A percentile compares a stretch with the other conserved stretches of the same genome.
These are phyloP conservation scores for Maudiozyma bulderi DNA, from an alignment of 805 yeast genomes.

Conservation along the genomic window DNA sequence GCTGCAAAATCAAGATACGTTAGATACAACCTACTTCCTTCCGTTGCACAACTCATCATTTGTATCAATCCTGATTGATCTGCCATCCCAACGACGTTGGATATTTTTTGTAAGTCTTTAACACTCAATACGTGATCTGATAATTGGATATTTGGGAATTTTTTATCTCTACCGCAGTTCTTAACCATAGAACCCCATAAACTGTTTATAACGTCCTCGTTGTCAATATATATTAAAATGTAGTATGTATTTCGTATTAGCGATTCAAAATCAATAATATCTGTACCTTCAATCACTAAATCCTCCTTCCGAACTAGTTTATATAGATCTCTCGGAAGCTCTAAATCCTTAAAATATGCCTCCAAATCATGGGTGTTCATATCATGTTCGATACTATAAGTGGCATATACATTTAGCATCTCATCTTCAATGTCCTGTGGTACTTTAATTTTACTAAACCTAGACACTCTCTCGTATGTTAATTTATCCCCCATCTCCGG, in stretches of 20 bases:
- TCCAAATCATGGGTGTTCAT: conserved; percentile 27
- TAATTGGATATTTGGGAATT: conserved; percentile 15
- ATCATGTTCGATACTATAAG: conserved; percentile 35
- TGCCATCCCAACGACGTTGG: conserved; percentile 28
- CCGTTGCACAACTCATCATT: conserved; percentile 37
- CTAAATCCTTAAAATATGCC: conserved; percentile 24
- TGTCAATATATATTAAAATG: conserved; percentile 33
- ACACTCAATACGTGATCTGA: conserved; percentile 26
- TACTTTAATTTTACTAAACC: conserved; percentile 27
- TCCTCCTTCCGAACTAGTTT: conserved; percentile 23
- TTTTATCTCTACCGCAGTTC: conserved; percentile 17
- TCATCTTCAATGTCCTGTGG: conserved; percentile 38
- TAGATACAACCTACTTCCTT: conserved; percentile 30
- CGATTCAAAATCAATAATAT: conserved; percentile 40
- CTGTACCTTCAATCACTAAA: conserved; percentile 32
- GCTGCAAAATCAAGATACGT: conserved; percentile 40
- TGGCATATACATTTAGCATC: conserved; percentile 35
- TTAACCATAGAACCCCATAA: conserved; percentile 34
- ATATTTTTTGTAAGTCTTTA: conserved; percentile 30
- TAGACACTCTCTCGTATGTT: conserved; percentile 16
- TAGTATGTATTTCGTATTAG: conserved; percentile 34
- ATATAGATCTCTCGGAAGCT: conserved; percentile 25
- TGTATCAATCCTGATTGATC: conserved; percentile 28
- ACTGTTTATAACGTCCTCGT: conserved; percentile 29
- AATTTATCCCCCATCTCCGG: conserved; percentile 3